A percentile compares a stretch with the other conserved stretches of the same genome.
phyloP scores from a whole-genome alignment of 139 green algal genomes.

The Chlamydomonas eustigma region DNA sequence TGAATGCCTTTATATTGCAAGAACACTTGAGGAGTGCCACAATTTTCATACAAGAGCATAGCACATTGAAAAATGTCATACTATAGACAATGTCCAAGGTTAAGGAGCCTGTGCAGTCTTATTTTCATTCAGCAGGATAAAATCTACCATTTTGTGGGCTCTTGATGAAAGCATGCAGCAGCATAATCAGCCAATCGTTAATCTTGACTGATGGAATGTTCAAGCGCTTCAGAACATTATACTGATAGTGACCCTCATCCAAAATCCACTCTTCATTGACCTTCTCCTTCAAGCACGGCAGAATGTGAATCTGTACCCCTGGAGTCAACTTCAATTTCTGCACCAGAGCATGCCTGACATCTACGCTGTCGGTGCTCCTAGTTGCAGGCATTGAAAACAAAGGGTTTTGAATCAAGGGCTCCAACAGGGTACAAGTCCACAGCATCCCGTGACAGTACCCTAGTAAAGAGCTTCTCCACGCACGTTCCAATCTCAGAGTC shows the following conservation, averaged over 20 bases:
- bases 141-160: too few relatives aligned
- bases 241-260: conserved; percentile 95
- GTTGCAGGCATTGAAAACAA: conserved; percentile 90
- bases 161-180: too few relatives aligned
- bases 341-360: conserved; percentile 86
- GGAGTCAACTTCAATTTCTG: conserved; percentile 84
- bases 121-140: too few relatives aligned
- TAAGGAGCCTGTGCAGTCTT: too few relatives aligned
- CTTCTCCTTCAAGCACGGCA: conserved; percentile 88
- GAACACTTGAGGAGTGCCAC: too few relatives aligned
- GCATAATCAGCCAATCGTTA: too few relatives aligned
- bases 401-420: conserved; percentile 94
- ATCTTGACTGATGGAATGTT: conserved; percentile 77
- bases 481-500: conserved; percentile 95
- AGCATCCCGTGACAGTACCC: conserved; percentile 94
- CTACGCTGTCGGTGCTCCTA: conserved; percentile 97
- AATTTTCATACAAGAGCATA: too few relatives aligned
- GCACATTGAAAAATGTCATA: too few relatives aligned
- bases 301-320: conserved; percentile 84
- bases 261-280: conserved; percentile 99
- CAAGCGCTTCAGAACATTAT: conserved; percentile 91
- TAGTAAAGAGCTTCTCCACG: conserved; percentile 84
- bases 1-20: too few relatives aligned
- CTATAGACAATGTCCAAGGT: too few relatives aligned
- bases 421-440: conserved; percentile 98